Conservation (phyloP, 2,329 filamentous ascomycete genomes). For the Phyllosticta capitalensis region DNA sequence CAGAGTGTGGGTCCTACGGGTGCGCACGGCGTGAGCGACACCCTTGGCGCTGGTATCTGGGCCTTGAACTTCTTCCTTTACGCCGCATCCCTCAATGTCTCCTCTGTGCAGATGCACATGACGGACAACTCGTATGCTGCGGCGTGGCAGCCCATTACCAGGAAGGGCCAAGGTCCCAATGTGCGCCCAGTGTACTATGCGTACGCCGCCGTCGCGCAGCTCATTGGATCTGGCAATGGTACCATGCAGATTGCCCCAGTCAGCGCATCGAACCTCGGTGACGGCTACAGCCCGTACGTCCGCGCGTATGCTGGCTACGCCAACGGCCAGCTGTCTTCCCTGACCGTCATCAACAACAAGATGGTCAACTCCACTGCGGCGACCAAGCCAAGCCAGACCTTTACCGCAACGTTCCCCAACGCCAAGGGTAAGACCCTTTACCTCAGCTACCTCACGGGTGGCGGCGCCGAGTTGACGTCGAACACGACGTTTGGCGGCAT, state of each 20-base stretch:
- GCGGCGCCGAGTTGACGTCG: conserved; percentile 34
- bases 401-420: conserved; percentile 32
- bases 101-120: conserved; percentile 44
- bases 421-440: conserved; percentile 35
- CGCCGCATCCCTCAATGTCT: conserved; percentile 38
- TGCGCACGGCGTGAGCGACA: conserved; percentile 37
- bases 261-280: conserved; percentile 21
- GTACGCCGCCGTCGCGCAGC: conserved; percentile 41
- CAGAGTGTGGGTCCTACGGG: conserved; percentile 42
- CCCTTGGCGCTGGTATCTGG: conserved; percentile 43
- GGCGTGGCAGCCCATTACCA: conserved; percentile 39
- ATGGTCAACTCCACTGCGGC: conserved; percentile 31
- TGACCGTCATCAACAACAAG: conserved; percentile 40
- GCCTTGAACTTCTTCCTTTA: conserved; percentile 45
- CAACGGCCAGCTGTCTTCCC: conserved; percentile 30
- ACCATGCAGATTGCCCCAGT: conserved; percentile 35
- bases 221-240: conserved; percentile 39
- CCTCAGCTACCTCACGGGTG: conserved; percentile 39
- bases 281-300: conserved; percentile 32
- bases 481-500: conserved; percentile 41
- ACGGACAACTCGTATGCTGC: conserved; percentile 44
- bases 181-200: conserved; percentile 44
- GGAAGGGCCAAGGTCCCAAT: conserved; percentile 23
- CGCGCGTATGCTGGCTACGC: conserved; percentile 39
- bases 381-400: conserved; percentile 31